A percentile compares a stretch with the other conserved stretches of the same genome.
Evolutionary conservation across 176 grass and related monocot genomes (phyloP).

Genomic region (Zoysia pacifica): DNA sequence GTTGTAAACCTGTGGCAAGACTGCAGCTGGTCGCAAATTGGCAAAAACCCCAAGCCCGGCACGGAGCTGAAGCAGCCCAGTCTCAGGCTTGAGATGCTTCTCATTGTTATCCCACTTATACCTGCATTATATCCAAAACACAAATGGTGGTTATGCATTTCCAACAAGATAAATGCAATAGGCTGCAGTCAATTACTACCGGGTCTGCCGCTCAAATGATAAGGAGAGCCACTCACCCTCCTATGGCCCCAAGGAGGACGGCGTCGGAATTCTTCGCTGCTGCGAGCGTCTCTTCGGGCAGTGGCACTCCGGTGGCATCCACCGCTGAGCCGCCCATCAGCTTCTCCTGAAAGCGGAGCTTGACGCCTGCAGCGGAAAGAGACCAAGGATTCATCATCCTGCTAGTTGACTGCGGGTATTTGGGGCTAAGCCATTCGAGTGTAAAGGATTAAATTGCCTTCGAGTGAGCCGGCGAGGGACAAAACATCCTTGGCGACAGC

Average conservation of each 20-base stretch:
- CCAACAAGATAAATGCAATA: background rate
- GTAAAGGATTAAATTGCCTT: constrained; percentile 41
- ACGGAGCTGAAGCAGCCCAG: constrained; percentile 77
- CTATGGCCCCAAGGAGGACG: constrained; percentile 66
- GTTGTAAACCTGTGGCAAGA: constrained; percentile 71
- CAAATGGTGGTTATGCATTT: background rate
- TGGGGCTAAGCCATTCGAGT: background rate
- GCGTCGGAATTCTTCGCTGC: constrained; percentile 59
- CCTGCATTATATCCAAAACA: constrained; percentile 25
- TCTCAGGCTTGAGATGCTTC: constrained; percentile 95
- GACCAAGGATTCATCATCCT: background rate
- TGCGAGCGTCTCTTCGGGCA: constrained; percentile 73
- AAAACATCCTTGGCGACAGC: constrained; percentile 87
- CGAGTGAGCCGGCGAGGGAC: constrained; percentile 59
- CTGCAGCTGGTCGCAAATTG: constrained; percentile 78
- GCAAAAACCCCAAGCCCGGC: constrained; percentile 73
- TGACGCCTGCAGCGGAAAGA: constrained; percentile 46
- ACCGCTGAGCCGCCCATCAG: constrained; percentile 71
- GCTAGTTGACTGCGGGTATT: background rate
- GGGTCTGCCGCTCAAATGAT: background rate
- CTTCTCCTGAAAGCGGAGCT: constrained; percentile 65
- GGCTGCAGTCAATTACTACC: background rate
- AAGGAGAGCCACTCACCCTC: constrained; percentile 55
- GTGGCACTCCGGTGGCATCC: constrained; percentile 60
- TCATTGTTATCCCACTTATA: constrained; percentile 98